Evolutionary conservation across 805 yeast species (phyloP), one percentile per base, ranked within the genome.

Genomic region (Metschnikowia aberdeeniae): DNA sequence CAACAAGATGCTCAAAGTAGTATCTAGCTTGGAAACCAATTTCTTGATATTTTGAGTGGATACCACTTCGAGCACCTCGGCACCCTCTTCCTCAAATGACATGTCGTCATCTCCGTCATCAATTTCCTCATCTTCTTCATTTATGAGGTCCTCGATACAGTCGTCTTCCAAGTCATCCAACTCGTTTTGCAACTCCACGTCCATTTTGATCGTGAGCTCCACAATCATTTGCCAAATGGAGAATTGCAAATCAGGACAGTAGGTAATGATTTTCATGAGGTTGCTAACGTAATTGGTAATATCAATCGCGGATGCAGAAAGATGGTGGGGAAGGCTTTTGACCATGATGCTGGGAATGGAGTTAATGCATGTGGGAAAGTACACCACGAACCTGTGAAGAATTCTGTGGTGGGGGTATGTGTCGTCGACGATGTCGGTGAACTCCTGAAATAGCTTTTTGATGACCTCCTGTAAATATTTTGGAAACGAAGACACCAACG

Each of bases 381-480:
- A 77, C 36, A 77, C 76, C 29, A 89, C 67, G 48, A 93, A 76
- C 58, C 80, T 80, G 45, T 68, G 64, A 43, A 92, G 66, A 34
- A 87, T 72, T 11, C 74, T 73, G 66, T 92, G 97, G 63, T 51
- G 81, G 53, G 39, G 57, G 56, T 42, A 70, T 24, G 33, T 53
- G 27, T 50, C 48, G 34, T 46, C 53, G 7, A 44, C 36, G 30
- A 52, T 43, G 27, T 52, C 52, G 36, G 56, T 65, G 55, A 92
- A 86, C 56, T 82, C 89, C 14, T 72, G 56, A 9, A 89, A 76
- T n/a, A 92, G 64, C 46, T 78, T 76, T 48, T 74, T 70, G 17
- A 86, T 81, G n/a, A 92, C 87, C 47, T 87, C 95, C 51, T 79
- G 77, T 80, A 93, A 82, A 87, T 95, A 92, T 62, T 82, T 87